Conservation (phyloP, 805 yeast species). For the Wickerhamiella qilinensis region DNA sequence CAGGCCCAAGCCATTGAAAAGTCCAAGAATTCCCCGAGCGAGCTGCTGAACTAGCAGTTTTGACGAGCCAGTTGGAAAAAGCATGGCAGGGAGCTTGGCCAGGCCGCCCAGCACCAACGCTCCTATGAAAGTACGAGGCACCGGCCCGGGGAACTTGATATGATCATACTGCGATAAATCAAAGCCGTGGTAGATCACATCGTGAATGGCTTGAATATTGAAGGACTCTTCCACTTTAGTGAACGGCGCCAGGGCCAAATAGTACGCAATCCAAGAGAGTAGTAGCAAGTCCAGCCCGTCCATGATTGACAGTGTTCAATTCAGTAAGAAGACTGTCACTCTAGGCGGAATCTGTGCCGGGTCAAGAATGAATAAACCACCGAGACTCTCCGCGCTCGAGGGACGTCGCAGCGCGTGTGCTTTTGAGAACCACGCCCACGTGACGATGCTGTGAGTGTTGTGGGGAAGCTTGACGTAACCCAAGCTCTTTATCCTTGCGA, state of each 20-base stretch:
- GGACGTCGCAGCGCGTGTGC: too few species aligned
- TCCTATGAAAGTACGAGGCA: slow-evolving; percentile 74
- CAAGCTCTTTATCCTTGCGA: too few species aligned
- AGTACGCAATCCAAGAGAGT: slow-evolving; percentile 31
- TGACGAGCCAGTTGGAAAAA: slow-evolving; percentile 15
- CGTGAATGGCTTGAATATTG: slow-evolving; percentile 79
- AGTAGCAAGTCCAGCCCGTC: slow-evolving; percentile 23
- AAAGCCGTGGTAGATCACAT: slow-evolving; percentile 49
- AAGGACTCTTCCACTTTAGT: slow-evolving; percentile 94
- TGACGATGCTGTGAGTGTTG: too few species aligned
- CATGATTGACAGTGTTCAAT: too few species aligned
- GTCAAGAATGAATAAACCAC: too few species aligned
- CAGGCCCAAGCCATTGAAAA: slow-evolving; percentile 40
- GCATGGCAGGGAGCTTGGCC: slow-evolving; percentile 24
- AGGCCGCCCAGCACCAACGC: slow-evolving; percentile 37
- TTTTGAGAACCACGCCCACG: too few species aligned
- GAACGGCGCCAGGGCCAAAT: slow-evolving; percentile 50
- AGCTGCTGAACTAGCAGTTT: slow-evolving; percentile 37
- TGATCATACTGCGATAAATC: slow-evolving; percentile 48
- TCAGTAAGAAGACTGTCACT: too few species aligned
- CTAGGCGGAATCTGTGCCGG: too few species aligned
- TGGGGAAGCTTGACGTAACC: too few species aligned
- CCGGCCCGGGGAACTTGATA: slow-evolving; percentile 66
- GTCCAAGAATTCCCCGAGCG: slow-evolving; percentile 46
- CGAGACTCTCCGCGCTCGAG: too few species aligned